These are phyloP conservation scores for Yamadazyma aaseri DNA, from an alignment of 1,139 yeast species.

Conservation along the genomic window DNA sequence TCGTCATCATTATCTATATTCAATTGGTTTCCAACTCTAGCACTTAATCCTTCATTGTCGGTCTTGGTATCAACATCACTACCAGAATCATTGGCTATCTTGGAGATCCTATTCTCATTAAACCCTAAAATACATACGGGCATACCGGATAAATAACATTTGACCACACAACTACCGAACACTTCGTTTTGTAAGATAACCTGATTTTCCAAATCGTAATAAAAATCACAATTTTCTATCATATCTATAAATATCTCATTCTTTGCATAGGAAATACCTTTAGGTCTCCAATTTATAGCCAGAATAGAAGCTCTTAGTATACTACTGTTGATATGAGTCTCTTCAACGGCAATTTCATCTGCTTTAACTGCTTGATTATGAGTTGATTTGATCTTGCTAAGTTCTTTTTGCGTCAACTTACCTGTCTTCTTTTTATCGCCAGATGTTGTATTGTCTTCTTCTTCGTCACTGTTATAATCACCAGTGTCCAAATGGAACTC, in stretches of 20 bases:
- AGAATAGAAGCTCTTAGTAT: conserved; percentile 46
- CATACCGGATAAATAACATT: conserved; percentile 48
- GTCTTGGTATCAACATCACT: conserved; percentile 10
- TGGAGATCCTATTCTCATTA: conserved; percentile 35
- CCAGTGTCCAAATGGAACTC: conserved; percentile 13
- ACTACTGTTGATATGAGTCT: conserved; percentile 52
- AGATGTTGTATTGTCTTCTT: conserved; percentile 7
- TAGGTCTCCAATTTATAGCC: conserved; percentile 49
- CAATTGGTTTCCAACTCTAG: conserved; percentile 5
- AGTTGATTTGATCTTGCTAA: conserved; percentile 31
- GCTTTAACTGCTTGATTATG: conserved; percentile 40
- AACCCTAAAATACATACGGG: conserved; percentile 45
- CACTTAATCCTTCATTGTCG: neutral
- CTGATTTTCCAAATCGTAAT: conserved; percentile 32
- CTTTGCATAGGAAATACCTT: conserved; percentile 47
- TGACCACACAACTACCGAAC: conserved; percentile 36
- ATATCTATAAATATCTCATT: conserved; percentile 48
- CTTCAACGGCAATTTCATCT: conserved; percentile 29
- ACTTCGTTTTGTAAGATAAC: conserved; percentile 35
- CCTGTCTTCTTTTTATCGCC: conserved; percentile 12
- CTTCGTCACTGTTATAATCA: conserved; percentile 8
- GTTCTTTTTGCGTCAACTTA: conserved; percentile 14
- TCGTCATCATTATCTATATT: conserved; percentile 7
- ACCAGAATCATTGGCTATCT: conserved; percentile 21
- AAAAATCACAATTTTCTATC: conserved; percentile 41